phyloP scores from a whole-genome alignment of 2,329 filamentous ascomycete genomes.

The Ceratocystis eucalypticola region DNA sequence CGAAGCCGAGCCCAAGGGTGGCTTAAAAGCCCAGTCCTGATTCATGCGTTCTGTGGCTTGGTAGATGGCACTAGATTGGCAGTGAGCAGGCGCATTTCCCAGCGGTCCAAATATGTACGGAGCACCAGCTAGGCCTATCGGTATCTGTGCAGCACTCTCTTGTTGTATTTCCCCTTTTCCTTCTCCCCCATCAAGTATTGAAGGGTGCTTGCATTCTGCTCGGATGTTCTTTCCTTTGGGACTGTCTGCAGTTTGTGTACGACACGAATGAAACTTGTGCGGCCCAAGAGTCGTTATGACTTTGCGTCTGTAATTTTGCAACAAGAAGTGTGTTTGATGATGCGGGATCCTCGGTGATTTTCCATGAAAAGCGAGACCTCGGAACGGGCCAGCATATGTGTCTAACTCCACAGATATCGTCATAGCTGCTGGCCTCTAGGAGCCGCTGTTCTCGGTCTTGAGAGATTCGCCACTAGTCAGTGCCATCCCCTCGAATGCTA shows the following conservation, averaged over 20 bases:
- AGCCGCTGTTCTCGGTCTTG: too few relatives aligned
- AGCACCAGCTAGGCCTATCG: conserved; percentile 25
- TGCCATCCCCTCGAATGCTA: too few relatives aligned
- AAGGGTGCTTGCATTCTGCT: background rate
- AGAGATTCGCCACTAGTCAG: too few relatives aligned
- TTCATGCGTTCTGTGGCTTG: background rate
- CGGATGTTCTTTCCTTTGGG: background rate
- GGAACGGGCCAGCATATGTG: too few relatives aligned
- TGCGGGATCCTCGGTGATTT: too few relatives aligned
- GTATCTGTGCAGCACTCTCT: background rate
- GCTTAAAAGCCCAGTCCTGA: background rate
- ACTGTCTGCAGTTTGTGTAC: background rate
- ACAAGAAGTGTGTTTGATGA: background rate
- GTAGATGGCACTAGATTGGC: background rate
- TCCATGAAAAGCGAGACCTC: too few relatives aligned
- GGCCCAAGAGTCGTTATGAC: background rate
- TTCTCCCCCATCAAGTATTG: background rate
- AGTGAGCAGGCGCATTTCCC: background rate
- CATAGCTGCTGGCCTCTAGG: too few relatives aligned
- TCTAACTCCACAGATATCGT: too few relatives aligned
- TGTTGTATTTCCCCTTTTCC: background rate
- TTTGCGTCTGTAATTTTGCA: background rate
- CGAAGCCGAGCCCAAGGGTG: background rate
- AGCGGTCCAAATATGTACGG: background rate
- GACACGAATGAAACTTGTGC: background rate